phyloP scores from a whole-genome alignment of 306 rosid genomes.

The Arachis stenosperma region DNA sequence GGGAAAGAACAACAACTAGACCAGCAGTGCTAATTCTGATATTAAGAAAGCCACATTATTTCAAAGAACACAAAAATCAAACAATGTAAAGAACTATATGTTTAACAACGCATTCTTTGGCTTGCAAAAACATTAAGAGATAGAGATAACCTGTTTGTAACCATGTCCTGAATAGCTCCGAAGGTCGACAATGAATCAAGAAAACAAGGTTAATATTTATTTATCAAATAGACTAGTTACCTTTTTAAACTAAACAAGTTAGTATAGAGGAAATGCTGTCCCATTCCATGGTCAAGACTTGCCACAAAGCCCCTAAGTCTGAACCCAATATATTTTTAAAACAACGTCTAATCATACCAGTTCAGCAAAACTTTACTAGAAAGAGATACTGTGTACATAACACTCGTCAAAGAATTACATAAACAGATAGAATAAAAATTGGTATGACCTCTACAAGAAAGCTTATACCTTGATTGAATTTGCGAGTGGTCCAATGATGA shows the following conservation, averaged over 20 bases:
- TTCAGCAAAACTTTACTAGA: too few species aligned
- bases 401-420: constrained; percentile 1
- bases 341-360: too few species aligned
- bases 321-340: constrained; percentile 18
- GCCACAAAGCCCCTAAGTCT: neutral
- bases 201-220: constrained; percentile 64
- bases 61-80: neutral
- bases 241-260: neutral
- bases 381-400: too few species aligned
- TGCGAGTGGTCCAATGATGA: constrained; percentile 99
- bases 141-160: constrained; percentile 76
- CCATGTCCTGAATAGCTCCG: constrained; percentile 99
- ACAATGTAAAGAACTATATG: constrained; percentile 17
- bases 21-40: too few species aligned
- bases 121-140: constrained; percentile 9
- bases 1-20: too few species aligned
- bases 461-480: constrained; percentile 88
- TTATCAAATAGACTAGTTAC: constrained; percentile 7
- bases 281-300: constrained; percentile 21
- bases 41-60: too few species aligned
- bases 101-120: constrained; percentile 28
- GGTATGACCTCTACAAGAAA: constrained; percentile 1
- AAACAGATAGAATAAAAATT: neutral
- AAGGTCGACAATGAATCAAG: constrained; percentile 39
- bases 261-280: constrained; percentile 1